Evolutionary conservation across 176 grass and related monocot genomes (phyloP), one percentile per base, ranked within the genome.

Genomic region (Miscanthus lutarioriparius): DNA sequence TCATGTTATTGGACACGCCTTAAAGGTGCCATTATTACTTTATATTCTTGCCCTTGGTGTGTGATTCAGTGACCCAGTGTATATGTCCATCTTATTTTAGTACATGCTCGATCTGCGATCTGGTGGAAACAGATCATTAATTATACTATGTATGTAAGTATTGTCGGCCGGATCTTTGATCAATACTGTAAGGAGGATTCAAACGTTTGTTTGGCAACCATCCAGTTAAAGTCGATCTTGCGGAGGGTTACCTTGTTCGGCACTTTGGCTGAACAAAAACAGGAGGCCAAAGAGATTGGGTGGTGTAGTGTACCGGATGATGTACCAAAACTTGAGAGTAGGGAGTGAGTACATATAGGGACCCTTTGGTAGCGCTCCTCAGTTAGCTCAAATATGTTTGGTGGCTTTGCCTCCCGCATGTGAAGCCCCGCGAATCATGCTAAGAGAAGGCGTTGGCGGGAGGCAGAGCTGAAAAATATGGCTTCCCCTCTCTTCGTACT

Each of bases 1-100:
- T 76, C 28, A 56, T 76, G 48, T 56, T n/a, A 76, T 77, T 59
- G 75, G 33, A 61, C 75, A 77, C 7, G 51, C 33, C 56, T 77
- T 77, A 77, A 38, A 77, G 51, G 41, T 39, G 20, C 8, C 6
- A 16, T 37, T 61, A 38, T 26, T 72, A 66, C 0, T 74, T 51
- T 51, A 51, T 33, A 74, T 74, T 72, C 39, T 14, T n/a, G n/a
- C n/a, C n/a, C n/a, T n/a, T 47, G 12, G 16, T 23, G 30, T 23
- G 30, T 15, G 49, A 75, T 75, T 54, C 45, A 35, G 43, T 33
- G 44, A 49, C 8, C 27, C 40, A 72, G 1, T 56, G 10, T 58
- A 61, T 61, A 23, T 61, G 22, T 25, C 20, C 41, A 26, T 51
- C 30, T 74, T 74, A 48, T 28, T 48, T 48, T 74, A 32, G 15